Conservation (phyloP, 768 basidiomycete species). For the Russula earlei region DNA sequence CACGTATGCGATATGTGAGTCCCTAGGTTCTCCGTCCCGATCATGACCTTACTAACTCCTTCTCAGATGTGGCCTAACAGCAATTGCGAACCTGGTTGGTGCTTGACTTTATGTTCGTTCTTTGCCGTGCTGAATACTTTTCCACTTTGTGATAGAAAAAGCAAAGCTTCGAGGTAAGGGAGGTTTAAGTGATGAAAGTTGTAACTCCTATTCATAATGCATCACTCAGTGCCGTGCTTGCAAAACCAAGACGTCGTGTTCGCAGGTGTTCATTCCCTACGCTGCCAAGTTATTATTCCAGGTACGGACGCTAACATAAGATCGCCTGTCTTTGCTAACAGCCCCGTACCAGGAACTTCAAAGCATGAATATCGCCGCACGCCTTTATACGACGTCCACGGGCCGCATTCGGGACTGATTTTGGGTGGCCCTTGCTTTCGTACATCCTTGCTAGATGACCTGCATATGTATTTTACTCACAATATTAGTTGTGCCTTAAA, state of each 20-base stretch:
- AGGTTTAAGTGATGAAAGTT: neutral
- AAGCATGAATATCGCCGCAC: constrained; percentile 91
- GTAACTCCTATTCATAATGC: neutral
- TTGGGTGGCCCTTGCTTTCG: constrained; percentile 11
- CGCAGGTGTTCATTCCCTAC: constrained; percentile 89
- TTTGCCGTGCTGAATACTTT: constrained; percentile 9
- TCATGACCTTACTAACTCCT: constrained; percentile 14
- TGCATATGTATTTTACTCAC: constrained; percentile 29
- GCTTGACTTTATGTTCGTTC: constrained; percentile 15
- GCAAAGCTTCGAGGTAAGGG: constrained; percentile 72
- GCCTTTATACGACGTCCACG: constrained; percentile 78
- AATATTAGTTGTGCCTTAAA: constrained; percentile 12
- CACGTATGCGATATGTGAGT: constrained; percentile 96
- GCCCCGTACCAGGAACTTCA: constrained; percentile 60
- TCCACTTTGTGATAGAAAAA: constrained; percentile 56
- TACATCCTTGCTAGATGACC: constrained; percentile 9
- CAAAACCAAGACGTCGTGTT: constrained; percentile 92
- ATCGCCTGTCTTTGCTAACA: neutral
- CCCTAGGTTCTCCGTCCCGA: neutral
- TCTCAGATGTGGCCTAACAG: constrained; percentile 82
- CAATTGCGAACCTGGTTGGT: constrained; percentile 88
- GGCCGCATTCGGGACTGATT: constrained; percentile 66
- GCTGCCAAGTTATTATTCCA: constrained; percentile 96
- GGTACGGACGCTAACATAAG: constrained; percentile 33
- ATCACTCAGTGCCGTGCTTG: constrained; percentile 69